Evolutionary conservation across 2,329 filamentous ascomycete genomes (phyloP), one percentile per base, ranked within the genome.

Genomic region (Colletotrichum viniferum): DNA sequence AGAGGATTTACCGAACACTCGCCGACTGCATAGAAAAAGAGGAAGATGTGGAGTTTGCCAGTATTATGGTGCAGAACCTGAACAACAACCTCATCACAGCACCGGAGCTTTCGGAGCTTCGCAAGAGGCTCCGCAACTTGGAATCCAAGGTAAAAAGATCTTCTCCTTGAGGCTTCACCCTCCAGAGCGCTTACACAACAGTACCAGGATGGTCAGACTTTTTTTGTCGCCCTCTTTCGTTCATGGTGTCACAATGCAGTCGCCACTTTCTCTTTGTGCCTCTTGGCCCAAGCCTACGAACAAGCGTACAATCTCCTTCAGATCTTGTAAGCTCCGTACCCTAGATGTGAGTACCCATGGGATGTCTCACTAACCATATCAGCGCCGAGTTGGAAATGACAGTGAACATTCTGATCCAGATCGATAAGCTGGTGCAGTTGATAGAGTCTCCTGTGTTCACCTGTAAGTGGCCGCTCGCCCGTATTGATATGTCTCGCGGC

Each of bases 231-330:
- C 3, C 87, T 99, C 5, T 99, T 99, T 85, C 92, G 95, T 73
- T 98, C 96, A 5, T 99, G 97, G 97, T 99, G 97, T 82, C 97
- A 98, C 83, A 99, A 99, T 81, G 96, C 97, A 4, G 97, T 99
- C 7, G 96, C 97, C 9, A 98, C 97, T 0, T 99, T 99, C 84
- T 98, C 96, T 4, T 88, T 99, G 5, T 99, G 97, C 82, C 89
- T 99, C 36, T 92, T 99, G 67, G 97, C 97, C 2, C 97, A 99
- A 85, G 97, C 96, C 14, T 99, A 99, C 82, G 97, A 99, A 82
- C 97, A 98, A 82, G 97, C 97, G 13, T 99, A 98, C 81, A 95
- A 98, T 82, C 89, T 99, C 18, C 88, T 99, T 21, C 96, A 98
- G 82, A 97, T 98, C 63, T 98, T 99, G 95, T 97, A 84, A 80